Percentiles rank a stretch among this genome's conserved stretches.
Conservation (phyloP, 2,329 filamentous ascomycete genomes). For the Thelonectria olida region DNA sequence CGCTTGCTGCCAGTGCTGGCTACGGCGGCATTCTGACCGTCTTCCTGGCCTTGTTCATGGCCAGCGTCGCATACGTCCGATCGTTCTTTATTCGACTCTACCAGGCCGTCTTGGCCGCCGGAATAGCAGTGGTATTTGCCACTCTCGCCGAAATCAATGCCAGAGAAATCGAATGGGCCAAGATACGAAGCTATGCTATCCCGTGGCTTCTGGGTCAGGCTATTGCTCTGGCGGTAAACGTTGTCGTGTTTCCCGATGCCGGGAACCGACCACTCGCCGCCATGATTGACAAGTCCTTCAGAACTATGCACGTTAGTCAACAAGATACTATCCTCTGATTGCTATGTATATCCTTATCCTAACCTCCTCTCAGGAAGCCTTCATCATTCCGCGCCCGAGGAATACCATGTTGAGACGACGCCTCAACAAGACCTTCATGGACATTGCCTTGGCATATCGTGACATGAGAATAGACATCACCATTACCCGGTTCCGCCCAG, state of each 20-base stretch:
- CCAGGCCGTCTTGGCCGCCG: constrained; percentile 63
- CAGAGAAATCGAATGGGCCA: constrained; percentile 56
- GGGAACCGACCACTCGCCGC: constrained; percentile 62
- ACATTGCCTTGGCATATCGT: constrained; percentile 64
- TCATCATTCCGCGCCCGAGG: constrained; percentile 43
- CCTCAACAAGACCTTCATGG: constrained; percentile 62
- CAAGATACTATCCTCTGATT: constrained; percentile 12
- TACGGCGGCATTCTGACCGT: constrained; percentile 64
- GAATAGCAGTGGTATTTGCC: constrained; percentile 64
- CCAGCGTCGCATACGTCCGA: constrained; percentile 60
- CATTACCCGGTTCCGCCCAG: constrained; percentile 60
- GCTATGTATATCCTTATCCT: background rate
- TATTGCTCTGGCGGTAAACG: constrained; percentile 59
- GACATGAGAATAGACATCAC: constrained; percentile 67
- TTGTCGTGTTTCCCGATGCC: constrained; percentile 62
- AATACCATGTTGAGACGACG: constrained; percentile 49
- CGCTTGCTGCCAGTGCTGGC: constrained; percentile 53
- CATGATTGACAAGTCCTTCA: constrained; percentile 57
- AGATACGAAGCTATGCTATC: constrained; percentile 61
- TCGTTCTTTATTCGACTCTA: constrained; percentile 66
- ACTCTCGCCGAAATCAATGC: constrained; percentile 60
- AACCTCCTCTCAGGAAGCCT: constrained; percentile 40
- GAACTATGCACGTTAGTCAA: constrained; percentile 55
- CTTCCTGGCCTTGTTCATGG: constrained; percentile 65
- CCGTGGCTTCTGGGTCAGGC: constrained; percentile 66